These are phyloP conservation scores for Eucalyptus pauciflora DNA, from an alignment of 345 rosid genomes.

Conservation along the genomic window DNA sequence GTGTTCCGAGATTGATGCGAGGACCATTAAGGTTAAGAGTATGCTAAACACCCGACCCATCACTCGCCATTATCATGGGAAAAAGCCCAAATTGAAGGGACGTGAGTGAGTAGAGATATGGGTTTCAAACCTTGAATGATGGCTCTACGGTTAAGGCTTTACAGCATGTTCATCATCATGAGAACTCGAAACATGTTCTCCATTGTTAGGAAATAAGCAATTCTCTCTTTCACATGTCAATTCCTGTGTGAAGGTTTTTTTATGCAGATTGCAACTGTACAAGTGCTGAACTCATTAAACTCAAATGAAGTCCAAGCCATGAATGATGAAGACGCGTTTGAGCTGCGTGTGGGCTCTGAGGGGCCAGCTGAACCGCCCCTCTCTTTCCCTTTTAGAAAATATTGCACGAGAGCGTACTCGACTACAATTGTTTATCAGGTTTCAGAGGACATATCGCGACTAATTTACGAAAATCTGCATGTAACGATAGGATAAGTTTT, in stretches of 20 bases:
- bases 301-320: background rate
- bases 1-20: background rate
- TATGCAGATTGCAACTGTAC: background rate
- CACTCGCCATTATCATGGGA: background rate
- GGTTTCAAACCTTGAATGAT: background rate
- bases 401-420: background rate
- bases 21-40: background rate
- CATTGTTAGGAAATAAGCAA: background rate
- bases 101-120: background rate
- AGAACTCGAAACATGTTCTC: background rate
- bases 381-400: background rate
- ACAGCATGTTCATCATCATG: background rate
- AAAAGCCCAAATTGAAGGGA: background rate
- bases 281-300: background rate
- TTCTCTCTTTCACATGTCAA: background rate
- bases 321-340: background rate
- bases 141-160: background rate
- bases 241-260: background rate
- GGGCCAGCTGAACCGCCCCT: background rate
- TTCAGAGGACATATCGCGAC: background rate
- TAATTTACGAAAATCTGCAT: background rate
- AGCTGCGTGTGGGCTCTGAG: background rate
- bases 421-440: background rate
- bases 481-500: background rate
- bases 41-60: background rate